Evolutionary conservation across 768 basidiomycete species (phyloP), one percentile per base, ranked within the genome.

Genomic region (Kwoniella bestiolae): DNA sequence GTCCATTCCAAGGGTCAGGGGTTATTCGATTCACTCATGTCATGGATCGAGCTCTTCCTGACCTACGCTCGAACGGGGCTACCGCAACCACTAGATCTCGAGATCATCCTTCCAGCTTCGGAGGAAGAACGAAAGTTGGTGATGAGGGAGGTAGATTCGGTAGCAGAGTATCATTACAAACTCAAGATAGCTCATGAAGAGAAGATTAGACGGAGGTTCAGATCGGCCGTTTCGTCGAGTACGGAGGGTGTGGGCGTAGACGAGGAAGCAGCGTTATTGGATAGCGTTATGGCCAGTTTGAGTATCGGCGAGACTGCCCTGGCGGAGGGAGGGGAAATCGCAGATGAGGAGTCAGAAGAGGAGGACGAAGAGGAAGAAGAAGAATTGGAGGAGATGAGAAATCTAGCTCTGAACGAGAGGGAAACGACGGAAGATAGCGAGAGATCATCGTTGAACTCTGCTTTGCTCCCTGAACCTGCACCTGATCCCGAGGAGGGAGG

Each of bases 1-100:
- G 96, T 99, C 1, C 96, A 99, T 77, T 89, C 92, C 49, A 97
- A 97, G 79, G 96, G 96, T 35, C 90, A 94, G 75, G 90, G 89
- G 23, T 85, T 99, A 12, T 99, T 99, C 80, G 90, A 94, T 75
- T 87, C 86, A 74, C 87, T 99, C 63, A 97, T 97, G 93, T 86
- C 85, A 41, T 99, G 96, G 96, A 90, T 96, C 80, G 94, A 98
- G 81, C 86, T 91, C 35, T 98, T 98, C 83, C 85, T 98, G 65
- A 90, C 90, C 26, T 86, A 91, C 59, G 87, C 94, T 51, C 90
- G 96, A 11, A 93, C 94, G 66, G 96, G 96, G 4, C 81, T 98
- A 5, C 90, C 91, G 3, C 82, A 83, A 45, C 69, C 78, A 16
- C 82, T 96, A 77, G 90, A 89, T 70, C 87, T 99, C 52, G 96